Evolutionary conservation across 306 rosid genomes (phyloP).

Genomic region (Gynostemma pentaphyllum): DNA sequence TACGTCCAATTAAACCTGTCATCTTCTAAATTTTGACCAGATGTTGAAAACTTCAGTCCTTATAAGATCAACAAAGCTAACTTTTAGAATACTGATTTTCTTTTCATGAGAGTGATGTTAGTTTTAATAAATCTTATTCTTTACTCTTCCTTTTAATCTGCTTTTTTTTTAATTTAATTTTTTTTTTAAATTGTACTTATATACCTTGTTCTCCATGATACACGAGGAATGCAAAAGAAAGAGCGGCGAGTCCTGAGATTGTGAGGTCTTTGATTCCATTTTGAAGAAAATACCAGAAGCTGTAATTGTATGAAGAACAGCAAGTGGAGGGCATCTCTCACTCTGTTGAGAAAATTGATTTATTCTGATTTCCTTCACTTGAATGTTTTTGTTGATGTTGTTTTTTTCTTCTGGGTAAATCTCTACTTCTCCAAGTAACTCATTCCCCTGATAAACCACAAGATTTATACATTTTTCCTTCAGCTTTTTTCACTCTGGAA

Average conservation of each 20-base stretch:
- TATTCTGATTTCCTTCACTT: slow-evolving; percentile 87
- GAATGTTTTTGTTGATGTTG: slow-evolving; percentile 23
- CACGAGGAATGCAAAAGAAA: slow-evolving; percentile 93
- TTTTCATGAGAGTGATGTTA: not conserved
- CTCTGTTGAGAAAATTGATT: slow-evolving; percentile 80
- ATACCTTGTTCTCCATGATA: slow-evolving; percentile 98
- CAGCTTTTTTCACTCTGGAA: slow-evolving; percentile 12
- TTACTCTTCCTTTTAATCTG: not conserved
- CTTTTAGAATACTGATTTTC: not conserved
- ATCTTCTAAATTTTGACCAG: slow-evolving; percentile 32
- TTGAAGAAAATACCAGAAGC: slow-evolving; percentile 87
- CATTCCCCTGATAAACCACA: slow-evolving; percentile 72
- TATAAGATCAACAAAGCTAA: not conserved
- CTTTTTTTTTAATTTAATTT: too few species aligned
- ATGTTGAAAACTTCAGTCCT: slow-evolving; percentile 9
- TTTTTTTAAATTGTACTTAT: slow-evolving; percentile 24
- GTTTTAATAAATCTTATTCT: not conserved
- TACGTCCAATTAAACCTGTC: slow-evolving; percentile 13
- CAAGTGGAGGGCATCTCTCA: slow-evolving; percentile 99
- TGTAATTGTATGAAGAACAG: slow-evolving; percentile 84
- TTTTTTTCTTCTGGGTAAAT: slow-evolving; percentile 59
- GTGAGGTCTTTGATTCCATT: slow-evolving; percentile 92
- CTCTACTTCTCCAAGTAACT: slow-evolving; percentile 88
- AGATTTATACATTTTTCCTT: slow-evolving; percentile 61
- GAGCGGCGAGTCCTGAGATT: slow-evolving; percentile 61